Evolutionary conservation across 2,329 filamentous ascomycete species (phyloP).

Genomic region (Pseudogymnoascus sp.): DNA sequence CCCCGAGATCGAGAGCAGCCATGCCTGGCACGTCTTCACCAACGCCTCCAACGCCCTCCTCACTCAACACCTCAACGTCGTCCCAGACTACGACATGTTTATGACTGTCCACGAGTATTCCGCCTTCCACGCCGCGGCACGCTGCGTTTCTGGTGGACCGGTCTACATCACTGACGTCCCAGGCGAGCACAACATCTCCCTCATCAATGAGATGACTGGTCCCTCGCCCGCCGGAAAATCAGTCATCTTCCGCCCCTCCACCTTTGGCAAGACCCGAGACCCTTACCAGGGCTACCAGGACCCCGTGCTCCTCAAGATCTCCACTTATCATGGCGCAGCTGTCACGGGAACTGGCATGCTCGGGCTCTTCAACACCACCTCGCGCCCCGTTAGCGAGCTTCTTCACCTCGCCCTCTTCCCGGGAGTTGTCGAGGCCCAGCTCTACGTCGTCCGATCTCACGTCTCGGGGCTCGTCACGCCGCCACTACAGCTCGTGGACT

Average conservation of each 20-base stretch:
- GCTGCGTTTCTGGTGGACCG: constrained; percentile 83
- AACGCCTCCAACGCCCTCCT: constrained; percentile 86
- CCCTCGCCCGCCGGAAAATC: constrained; percentile 64
- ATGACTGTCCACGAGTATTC: constrained; percentile 62
- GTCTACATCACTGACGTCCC: constrained; percentile 92
- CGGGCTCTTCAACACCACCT: constrained; percentile 75
- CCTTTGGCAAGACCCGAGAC: constrained; percentile 63
- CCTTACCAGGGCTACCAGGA: constrained; percentile 73
- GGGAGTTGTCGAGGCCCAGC: constrained; percentile 49
- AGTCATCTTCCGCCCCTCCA: constrained; percentile 72
- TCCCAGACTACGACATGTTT: constrained; percentile 78
- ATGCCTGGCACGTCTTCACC: constrained; percentile 91
- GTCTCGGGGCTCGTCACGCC: constrained; percentile 54
- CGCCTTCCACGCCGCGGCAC: constrained; percentile 79
- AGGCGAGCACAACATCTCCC: constrained; percentile 65
- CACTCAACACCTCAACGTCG: constrained; percentile 73
- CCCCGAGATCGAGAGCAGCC: constrained; percentile 69
- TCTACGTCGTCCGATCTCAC: constrained; percentile 71
- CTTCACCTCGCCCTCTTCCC: constrained; percentile 66
- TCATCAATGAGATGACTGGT: constrained; percentile 78
- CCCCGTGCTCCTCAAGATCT: constrained; percentile 65
- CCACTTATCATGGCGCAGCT: constrained; percentile 63
- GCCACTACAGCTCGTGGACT: constrained; percentile 39
- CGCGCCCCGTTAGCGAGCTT: constrained; percentile 56
- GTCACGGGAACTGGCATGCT: constrained; percentile 68